These are phyloP conservation scores for Verticillium alfalfae DNA, from an alignment of 2,329 filamentous ascomycete genomes.

Conservation along the genomic window DNA sequence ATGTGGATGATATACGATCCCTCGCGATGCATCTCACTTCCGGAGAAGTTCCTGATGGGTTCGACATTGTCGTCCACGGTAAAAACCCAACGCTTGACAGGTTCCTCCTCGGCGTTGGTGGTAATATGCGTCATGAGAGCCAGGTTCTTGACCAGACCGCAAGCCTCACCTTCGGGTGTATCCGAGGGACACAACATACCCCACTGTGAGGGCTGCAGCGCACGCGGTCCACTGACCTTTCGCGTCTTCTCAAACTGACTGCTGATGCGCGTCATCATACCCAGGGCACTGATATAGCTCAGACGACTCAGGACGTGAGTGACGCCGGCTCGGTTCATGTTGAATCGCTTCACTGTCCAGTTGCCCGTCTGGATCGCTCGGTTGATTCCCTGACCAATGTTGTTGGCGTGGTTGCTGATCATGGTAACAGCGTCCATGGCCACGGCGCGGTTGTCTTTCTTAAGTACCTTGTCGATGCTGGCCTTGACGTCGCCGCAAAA, in stretches of 20 bases:
- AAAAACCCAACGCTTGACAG: constrained; percentile 81
- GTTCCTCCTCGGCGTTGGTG: constrained; percentile 88
- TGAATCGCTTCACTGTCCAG: constrained; percentile 96
- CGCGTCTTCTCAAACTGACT: constrained; percentile 98
- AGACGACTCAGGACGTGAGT: constrained; percentile 93
- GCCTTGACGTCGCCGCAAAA: constrained; percentile 86
- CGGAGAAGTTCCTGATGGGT: constrained; percentile 63
- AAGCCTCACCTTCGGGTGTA: constrained; percentile 97
- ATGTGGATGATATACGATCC: constrained; percentile 89
- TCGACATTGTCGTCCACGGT: constrained; percentile 80
- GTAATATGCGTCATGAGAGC: constrained; percentile 99
- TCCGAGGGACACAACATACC: constrained; percentile 97
- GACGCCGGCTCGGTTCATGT: constrained; percentile 95
- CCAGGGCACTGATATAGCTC: constrained; percentile 92
- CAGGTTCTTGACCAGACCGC: constrained; percentile 95
- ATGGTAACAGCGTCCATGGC: constrained; percentile 83
- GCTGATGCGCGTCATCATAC: constrained; percentile 99
- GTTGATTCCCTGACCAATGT: constrained; percentile 90
- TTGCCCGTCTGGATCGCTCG: constrained; percentile 96
- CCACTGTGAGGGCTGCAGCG: constrained; percentile 94
- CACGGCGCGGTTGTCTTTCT: constrained; percentile 85
- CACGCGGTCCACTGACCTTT: constrained; percentile 93
- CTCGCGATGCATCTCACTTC: constrained; percentile 78
- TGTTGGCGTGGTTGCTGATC: constrained; percentile 76
- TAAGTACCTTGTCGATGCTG: constrained; percentile 91